Evolutionary conservation across 2,329 filamentous ascomycete genomes (phyloP).

Genomic region (Ustulina deusta): DNA sequence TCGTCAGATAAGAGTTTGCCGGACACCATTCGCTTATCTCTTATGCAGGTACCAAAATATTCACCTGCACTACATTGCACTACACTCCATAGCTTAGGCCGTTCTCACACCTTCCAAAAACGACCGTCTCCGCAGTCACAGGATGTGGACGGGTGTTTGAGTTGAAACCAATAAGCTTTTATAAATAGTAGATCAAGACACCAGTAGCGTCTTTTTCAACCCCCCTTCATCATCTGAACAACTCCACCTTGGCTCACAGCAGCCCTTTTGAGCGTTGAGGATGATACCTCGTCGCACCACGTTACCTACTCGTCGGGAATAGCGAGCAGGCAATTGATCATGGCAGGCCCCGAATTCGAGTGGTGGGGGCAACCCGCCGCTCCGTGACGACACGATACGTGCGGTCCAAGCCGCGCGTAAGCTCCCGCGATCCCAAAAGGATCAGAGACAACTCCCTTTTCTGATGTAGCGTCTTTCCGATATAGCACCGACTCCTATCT

Average conservation of each 20-base stretch:
- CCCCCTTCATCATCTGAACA: constrained; percentile 25
- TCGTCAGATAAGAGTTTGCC: not conserved
- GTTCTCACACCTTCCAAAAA: constrained; percentile 31
- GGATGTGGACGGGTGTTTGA: constrained; percentile 16
- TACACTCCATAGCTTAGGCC: too few species aligned
- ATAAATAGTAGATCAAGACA: constrained; percentile 26
- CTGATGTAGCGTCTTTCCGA: constrained; percentile 30
- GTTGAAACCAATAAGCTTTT: constrained; percentile 30
- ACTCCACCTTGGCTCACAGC: constrained; percentile 27
- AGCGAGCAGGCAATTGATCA: not conserved
- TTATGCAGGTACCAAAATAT: constrained; percentile 8
- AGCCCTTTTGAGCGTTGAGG: constrained; percentile 31
- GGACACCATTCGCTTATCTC: constrained; percentile 1
- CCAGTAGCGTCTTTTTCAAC: constrained; percentile 5
- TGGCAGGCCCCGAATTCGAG: not conserved
- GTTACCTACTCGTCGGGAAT: constrained; percentile 18
- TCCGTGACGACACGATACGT: not conserved
- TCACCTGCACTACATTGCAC: not conserved
- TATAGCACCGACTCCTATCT: constrained; percentile 25
- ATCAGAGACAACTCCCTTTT: constrained; percentile 17
- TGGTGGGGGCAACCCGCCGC: not conserved
- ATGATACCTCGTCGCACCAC: constrained; percentile 18
- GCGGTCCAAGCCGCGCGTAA: not conserved
- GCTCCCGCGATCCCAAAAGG: constrained; percentile 10
- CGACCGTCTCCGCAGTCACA: constrained; percentile 12